phyloP scores from a whole-genome alignment of 164 flowering plant species.

The Chimonanthus salicifolius region DNA sequence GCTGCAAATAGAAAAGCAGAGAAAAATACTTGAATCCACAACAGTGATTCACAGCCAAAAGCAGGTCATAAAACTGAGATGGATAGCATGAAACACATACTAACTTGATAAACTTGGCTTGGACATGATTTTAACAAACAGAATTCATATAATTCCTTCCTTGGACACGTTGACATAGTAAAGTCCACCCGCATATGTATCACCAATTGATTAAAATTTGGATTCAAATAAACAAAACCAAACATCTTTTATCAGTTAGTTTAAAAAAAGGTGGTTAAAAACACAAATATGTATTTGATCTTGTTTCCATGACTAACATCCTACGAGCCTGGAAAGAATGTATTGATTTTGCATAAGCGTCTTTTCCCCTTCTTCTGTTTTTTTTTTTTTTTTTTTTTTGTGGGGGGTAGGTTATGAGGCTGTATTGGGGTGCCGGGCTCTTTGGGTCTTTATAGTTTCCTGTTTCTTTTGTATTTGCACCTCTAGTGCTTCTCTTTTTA shows the following conservation, averaged over 20 bases:
- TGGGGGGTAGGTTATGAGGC: too few relatives aligned
- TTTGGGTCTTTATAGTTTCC: too few relatives aligned
- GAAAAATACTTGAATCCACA: conserved; percentile 2
- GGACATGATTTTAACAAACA: not conserved
- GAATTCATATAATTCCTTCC: not conserved
- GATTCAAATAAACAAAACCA: not conserved
- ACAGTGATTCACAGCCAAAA: not conserved
- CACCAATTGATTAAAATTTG: not conserved
- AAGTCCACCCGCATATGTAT: not conserved
- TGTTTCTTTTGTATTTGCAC: too few relatives aligned
- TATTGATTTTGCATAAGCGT: too few relatives aligned
- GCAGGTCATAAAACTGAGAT: not conserved
- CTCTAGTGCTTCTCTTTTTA: too few relatives aligned
- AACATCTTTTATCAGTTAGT: not conserved
- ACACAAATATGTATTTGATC: too few relatives aligned
- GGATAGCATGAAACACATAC: not conserved
- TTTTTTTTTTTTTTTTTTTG: too few relatives aligned
- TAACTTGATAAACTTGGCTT: not conserved
- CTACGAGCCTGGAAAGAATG: too few relatives aligned
- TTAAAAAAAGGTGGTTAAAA: too few relatives aligned
- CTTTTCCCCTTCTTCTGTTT: too few relatives aligned
- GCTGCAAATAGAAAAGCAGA: conserved; percentile 36
- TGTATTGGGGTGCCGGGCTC: too few relatives aligned
- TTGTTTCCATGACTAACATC: too few relatives aligned
- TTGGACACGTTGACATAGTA: not conserved